Percentiles rank a stretch among this genome's conserved stretches.
Evolutionary conservation across 805 yeast genomes (phyloP).

Genomic region (Lipomyces kockii): DNA sequence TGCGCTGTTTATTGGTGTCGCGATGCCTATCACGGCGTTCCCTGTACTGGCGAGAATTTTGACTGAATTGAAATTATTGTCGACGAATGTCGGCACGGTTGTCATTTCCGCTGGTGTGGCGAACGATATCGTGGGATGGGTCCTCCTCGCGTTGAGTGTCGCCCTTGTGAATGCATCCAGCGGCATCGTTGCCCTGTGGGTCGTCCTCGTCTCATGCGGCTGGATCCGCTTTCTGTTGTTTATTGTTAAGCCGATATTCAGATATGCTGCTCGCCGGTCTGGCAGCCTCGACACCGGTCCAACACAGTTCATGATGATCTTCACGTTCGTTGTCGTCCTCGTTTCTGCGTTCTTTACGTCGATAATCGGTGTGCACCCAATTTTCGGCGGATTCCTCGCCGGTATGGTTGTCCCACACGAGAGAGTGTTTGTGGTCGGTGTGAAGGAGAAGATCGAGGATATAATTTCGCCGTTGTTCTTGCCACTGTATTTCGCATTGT

Average conservation of each 20-base stretch:
- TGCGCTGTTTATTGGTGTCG: conserved; percentile 81
- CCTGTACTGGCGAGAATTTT: conserved; percentile 82
- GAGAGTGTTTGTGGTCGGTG: conserved; percentile 67
- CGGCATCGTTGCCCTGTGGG: conserved; percentile 71
- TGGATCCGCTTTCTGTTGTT: conserved; percentile 67
- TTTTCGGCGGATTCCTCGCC: conserved; percentile 81
- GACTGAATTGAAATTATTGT: conserved; percentile 68
- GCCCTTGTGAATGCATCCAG: conserved; percentile 75
- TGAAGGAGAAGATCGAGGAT: conserved; percentile 79
- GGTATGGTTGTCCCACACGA: conserved; percentile 80
- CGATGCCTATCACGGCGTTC: conserved; percentile 83
- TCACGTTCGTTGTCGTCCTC: conserved; percentile 62
- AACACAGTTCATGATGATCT: conserved; percentile 63
- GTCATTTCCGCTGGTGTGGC: conserved; percentile 85
- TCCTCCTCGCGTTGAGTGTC: conserved; percentile 72
- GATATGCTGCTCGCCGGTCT: conserved; percentile 51
- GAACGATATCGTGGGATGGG: conserved; percentile 83
- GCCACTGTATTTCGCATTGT: conserved; percentile 79
- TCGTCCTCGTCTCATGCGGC: conserved; percentile 62
- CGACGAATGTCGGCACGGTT: conserved; percentile 51
- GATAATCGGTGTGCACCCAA: conserved; percentile 84
- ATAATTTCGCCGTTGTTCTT: conserved; percentile 70
- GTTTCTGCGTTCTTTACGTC: conserved; percentile 78
- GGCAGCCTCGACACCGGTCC: conserved; percentile 63
- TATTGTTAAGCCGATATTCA: conserved; percentile 60